Conservation (phyloP, 1,284 basidiomycete species). For the Microbotryum violaceum region DNA sequence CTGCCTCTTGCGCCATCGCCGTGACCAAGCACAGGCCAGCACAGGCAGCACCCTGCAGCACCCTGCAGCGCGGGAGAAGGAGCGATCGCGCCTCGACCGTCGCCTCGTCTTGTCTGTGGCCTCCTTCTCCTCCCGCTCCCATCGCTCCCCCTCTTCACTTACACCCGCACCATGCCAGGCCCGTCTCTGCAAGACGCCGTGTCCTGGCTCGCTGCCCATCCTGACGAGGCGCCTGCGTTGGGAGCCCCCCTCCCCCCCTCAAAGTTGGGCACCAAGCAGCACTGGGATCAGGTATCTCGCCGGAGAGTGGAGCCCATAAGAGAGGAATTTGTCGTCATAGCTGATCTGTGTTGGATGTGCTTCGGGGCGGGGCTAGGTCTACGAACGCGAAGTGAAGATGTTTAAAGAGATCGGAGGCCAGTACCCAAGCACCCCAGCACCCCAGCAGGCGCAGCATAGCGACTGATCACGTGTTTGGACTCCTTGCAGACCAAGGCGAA, state of each 20-base stretch:
- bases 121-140: no score
- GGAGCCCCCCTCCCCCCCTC: conserved; percentile 46
- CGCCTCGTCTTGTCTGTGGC: no score
- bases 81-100: no score
- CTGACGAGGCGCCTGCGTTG: conserved; percentile 21
- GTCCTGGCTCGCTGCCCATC: no score
- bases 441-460: background rate
- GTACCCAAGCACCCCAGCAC: background rate
- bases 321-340: background rate
- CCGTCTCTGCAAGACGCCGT: no score
- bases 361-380: conserved; percentile 48
- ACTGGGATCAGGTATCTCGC: conserved; percentile 36
- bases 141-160: no score
- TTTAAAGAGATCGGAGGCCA: conserved; percentile 62
- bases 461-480: background rate
- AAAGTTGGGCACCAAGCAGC: conserved; percentile 60
- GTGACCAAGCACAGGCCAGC: no score
- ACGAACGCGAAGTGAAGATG: conserved; percentile 54
- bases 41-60: no score
- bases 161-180: no score
- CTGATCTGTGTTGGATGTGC: conserved; percentile 62
- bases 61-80: no score
- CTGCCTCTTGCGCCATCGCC: no score
- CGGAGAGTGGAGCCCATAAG: conserved; percentile 13
- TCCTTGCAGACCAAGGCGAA: conserved; percentile 66